These are phyloP conservation scores for Termitomyces sp. DNA, from an alignment of 1,284 basidiomycete genomes.

Conservation along the genomic window DNA sequence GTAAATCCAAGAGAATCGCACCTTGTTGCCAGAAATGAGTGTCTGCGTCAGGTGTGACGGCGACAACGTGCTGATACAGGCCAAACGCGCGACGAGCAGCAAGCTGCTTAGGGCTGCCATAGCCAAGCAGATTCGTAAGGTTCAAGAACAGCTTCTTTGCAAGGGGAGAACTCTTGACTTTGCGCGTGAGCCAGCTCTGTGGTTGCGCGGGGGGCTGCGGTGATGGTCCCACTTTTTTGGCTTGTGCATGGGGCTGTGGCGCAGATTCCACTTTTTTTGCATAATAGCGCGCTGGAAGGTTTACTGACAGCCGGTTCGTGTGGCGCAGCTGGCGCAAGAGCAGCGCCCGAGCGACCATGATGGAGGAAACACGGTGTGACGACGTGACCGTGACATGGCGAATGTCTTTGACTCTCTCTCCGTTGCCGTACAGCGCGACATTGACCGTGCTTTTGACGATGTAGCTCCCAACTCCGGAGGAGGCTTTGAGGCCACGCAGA, in stretches of 20 bases:
- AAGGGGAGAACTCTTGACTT: slow-evolving; percentile 47
- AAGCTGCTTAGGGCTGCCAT: slow-evolving; percentile 54
- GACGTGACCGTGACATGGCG: slow-evolving; percentile 13
- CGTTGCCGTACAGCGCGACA: slow-evolving; percentile 13
- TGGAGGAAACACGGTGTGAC: slow-evolving; percentile 11
- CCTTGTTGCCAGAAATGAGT: slow-evolving; percentile 62
- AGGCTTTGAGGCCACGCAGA: slow-evolving; percentile 23
- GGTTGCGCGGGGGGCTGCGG: background rate
- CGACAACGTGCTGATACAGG: slow-evolving; percentile 57
- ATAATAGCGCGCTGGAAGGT: background rate
- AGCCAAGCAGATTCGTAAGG: slow-evolving; percentile 52
- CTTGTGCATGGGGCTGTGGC: background rate
- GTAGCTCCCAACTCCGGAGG: slow-evolving; percentile 1
- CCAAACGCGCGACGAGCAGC: slow-evolving; percentile 53
- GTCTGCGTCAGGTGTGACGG: slow-evolving; percentile 55
- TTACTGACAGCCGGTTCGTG: background rate
- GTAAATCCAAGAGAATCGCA: slow-evolving; percentile 25
- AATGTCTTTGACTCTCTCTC: slow-evolving; percentile 16
- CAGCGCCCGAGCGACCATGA: slow-evolving; percentile 15
- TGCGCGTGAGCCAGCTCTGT: slow-evolving; percentile 51
- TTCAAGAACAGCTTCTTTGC: slow-evolving; percentile 46
- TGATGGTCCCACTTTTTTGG: background rate
- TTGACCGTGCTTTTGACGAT: slow-evolving; percentile 17
- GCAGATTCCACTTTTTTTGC: background rate
- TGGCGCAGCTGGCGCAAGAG: slow-evolving; percentile 12